Evolutionary conservation across 768 basidiomycete species (phyloP), one percentile per base, ranked within the genome.

Genomic region (Dioszegia hungarica): DNA sequence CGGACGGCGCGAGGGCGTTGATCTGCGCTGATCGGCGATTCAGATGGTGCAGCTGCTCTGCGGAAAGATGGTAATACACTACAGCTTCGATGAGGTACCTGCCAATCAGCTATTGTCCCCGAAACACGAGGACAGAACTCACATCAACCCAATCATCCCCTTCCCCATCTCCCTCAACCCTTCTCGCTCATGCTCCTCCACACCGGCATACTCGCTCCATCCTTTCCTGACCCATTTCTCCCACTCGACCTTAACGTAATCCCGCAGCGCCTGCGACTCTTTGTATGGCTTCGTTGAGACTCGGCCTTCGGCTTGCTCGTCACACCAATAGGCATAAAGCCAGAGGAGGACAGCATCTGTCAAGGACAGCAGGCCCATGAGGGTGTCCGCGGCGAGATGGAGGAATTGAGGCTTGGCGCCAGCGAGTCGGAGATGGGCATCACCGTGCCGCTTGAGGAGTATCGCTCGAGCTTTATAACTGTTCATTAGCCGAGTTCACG

Each of bases 121-220:
- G 12, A 17, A 6, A n/a, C 10, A n/a, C 17, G 2, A 10, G 22
- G 27, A 27, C 11, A 24, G 3, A n/a, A 59, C 69, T 62, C 59
- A 71, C 69, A 67, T 68, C 52, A 71, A 60, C 5, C 69, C 69
- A 29, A 68, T 60, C 69, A 71, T 71, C 19, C 54, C 69, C 38
- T 40, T 51, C 3, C 64, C 69, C 55, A 54, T 59, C 29, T 66
- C 66, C 47, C 59, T 46, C 50, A 54, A 40, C 6, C 20, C 60
- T 22, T 61, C 59, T 14, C 55, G 43, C 27, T 63, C 61, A 15
- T 54, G 50, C 45, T 10, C 45, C 29, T 19, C 40, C 27, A 25
- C 45, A 5, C 25, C 27, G 10, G 45, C 25, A 45, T 34, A 31
- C 8, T 45, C 57, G 14, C 46, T 44, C 20, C 63, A 40, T 14